phyloP scores from a whole-genome alignment of 495 filamentous ascomycete genomes.

The Penicilliopsis zonata region DNA sequence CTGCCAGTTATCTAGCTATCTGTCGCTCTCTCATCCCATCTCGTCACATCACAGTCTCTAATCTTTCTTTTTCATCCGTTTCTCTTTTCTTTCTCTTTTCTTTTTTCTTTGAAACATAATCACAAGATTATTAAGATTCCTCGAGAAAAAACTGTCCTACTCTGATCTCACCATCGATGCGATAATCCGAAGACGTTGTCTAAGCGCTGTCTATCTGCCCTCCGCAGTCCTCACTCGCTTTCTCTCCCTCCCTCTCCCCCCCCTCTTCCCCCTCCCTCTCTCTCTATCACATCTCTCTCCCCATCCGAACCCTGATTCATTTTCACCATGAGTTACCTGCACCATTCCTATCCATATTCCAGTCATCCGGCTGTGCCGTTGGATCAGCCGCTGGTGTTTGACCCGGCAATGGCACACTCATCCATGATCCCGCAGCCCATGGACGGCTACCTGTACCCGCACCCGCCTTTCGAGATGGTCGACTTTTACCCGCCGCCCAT shows the following conservation, averaged over 20 bases:
- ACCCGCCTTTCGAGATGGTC: slow-evolving; percentile 31
- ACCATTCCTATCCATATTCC: slow-evolving; percentile 31
- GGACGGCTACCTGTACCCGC: slow-evolving; percentile 32
- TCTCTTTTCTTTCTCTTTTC: slow-evolving; percentile 4
- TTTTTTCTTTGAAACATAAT: slow-evolving; percentile 7
- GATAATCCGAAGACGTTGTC: neutral
- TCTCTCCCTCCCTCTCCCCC: neutral
- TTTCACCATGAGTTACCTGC: slow-evolving; percentile 30
- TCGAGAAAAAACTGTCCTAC: slow-evolving; percentile 1
- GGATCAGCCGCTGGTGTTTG: slow-evolving; percentile 28
- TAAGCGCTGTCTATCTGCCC: slow-evolving; percentile 5
- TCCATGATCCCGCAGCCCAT: slow-evolving; percentile 33
- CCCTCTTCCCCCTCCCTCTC: slow-evolving; percentile 2
- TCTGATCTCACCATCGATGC: slow-evolving; percentile 1
- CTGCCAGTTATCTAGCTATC: slow-evolving; percentile 5
- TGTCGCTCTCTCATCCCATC: slow-evolving; percentile 1
- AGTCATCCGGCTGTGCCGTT: slow-evolving; percentile 26
- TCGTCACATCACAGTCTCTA: neutral
- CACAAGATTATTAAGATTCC: slow-evolving; percentile 4
- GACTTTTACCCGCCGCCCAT: slow-evolving; percentile 38
- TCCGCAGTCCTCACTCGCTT: slow-evolving; percentile 5
- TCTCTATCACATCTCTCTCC: slow-evolving; percentile 2
- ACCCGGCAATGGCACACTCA: slow-evolving; percentile 27
- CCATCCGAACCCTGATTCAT: slow-evolving; percentile 1
- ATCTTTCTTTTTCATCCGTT: too few relatives aligned